Evolutionary conservation across 176 grass and related monocot species (phyloP), one percentile per base, ranked within the genome.

Genomic region (Themeda triandra): DNA sequence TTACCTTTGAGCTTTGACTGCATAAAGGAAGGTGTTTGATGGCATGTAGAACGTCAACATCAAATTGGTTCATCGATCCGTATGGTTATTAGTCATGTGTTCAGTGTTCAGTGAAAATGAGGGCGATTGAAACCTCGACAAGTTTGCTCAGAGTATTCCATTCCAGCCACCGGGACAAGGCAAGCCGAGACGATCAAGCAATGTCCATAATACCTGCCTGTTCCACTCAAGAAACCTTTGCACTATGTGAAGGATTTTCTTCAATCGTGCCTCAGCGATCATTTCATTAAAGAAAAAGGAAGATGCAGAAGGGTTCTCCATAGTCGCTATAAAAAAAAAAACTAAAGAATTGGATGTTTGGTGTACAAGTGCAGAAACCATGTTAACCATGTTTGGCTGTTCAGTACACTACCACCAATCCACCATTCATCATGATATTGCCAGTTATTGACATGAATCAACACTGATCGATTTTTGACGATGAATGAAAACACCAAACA

Each of bases 11-110:
- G 15, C 35, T 60, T 84, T 84, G 23, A 40, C 69, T 68, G 67
- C 10, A 84, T 68, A 74, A 44, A 44, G 41, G 41, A 84, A 84
- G 15, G 51, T 30, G 35, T 40, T 89, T 75, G 56, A 65, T 83
- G 80, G 67, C 60, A 69, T 67, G 35, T 83, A 79, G 64, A 48
- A 79, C 69, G 31, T 86, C 82, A 35, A 68, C 84, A 71, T 89
- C 86, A 15, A 21, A 53, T 53, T 51, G 17, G 83, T 56, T 67
- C 82, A 82, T 83, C 30, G 86, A 82, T 78, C 78, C 59, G 30
- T 56, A 21, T 78, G 79, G 86, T 35, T 76, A 56, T 68, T 77
- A 79, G 73, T 60, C 83, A 63, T 80, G 68, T 11, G 44, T 76
- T 49, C 39, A 13, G 2, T 76, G 56, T 27, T 53, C 41, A n/a